Evolutionary conservation across 768 basidiomycete species (phyloP).

Genomic region (Tylopilus balloui): DNA sequence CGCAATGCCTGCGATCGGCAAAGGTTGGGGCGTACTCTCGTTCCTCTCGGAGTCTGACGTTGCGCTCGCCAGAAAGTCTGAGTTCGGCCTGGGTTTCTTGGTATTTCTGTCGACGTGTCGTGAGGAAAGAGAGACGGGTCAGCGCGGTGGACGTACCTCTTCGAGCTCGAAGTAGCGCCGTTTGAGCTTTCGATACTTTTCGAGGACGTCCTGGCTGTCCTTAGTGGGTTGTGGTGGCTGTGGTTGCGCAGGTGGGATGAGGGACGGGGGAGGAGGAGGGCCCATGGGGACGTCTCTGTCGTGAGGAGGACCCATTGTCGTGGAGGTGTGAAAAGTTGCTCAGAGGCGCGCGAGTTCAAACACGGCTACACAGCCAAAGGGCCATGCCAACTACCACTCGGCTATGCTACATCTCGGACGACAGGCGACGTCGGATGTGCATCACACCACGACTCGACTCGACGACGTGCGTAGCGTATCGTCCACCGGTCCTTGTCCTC

Average conservation of each 20-base stretch:
- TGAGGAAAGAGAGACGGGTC: not conserved
- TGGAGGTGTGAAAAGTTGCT: conserved; percentile 29
- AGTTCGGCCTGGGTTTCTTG: conserved; percentile 57
- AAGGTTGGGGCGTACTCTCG: conserved; percentile 45
- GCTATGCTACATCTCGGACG: conserved; percentile 3
- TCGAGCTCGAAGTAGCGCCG: conserved; percentile 63
- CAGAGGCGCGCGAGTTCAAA: conserved; percentile 25
- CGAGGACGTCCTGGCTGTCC: conserved; percentile 45
- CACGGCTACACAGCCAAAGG: conserved; percentile 30
- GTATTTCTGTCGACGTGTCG: conserved; percentile 41
- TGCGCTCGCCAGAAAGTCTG: conserved; percentile 58
- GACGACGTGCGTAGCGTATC: too few species aligned
- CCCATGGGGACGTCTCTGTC: conserved; percentile 53
- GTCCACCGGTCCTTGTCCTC: too few species aligned
- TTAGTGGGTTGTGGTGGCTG: conserved; percentile 28
- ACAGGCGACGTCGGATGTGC: not conserved
- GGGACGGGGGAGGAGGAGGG: conserved; percentile 37
- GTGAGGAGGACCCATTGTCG: conserved; percentile 37
- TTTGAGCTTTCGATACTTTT: conserved; percentile 66
- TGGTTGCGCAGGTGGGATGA: conserved; percentile 29
- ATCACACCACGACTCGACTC: not conserved
- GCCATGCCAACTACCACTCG: conserved; percentile 3
- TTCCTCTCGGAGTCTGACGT: conserved; percentile 57
- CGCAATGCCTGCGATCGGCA: not conserved
- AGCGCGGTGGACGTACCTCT: conserved; percentile 46